Base-by-base conservation (phyloP, 495 filamentous ascomycete genomes). In the Cladorrhinum samala region DNA sequence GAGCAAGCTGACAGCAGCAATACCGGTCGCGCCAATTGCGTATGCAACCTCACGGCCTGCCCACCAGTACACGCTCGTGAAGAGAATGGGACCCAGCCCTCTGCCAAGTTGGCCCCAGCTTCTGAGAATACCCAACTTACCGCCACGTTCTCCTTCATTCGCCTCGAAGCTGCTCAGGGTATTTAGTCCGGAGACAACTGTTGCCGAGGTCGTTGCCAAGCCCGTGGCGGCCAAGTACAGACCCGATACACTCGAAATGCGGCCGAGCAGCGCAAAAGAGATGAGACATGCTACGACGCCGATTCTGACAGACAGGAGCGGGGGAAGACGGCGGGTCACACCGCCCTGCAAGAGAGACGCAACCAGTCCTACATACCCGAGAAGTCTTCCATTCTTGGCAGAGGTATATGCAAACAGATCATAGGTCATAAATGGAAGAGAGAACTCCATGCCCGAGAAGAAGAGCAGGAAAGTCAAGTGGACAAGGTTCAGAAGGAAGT, bases 61-160 rank as follows among this genome's bases (percentile, higher is more conserved):
- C 94, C 94, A 99, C 93, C 93, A 99, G 72, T 97, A 99, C 52
- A 99, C 75, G n/a, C 88, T 85, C 58, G 92, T 96, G 62, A 97
- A 99, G 42, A 94, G 64, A 20, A 97, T 61, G 1, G 93, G 93
- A 0, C 93, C 93, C 17, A 92, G 67, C 2, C 91, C 88, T 19
- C 94, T 75, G 2, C 93, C 94, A 9, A 91, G 74, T 72, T 97
- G 93, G 2, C 93, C 86, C 72, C 73, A 80, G 63, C 89, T 92
- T 19, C 93, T 73, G 53, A 96, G 81, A 46, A 88, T 82, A 0
- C 93, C 93, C 54, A 97, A 67, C 49, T 93, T 93, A 18, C 82
- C 83, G 2, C 93, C 93, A 27, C 93, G 78, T 69, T 96, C 89
- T 9, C 74, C 79, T 56, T 86, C 87, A 16, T 72, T 76, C 1